Percentiles rank a stretch among this genome's conserved stretches.
Evolutionary conservation across 257 asterid genomes (phyloP).

Genomic region (Nemophila menziesii): DNA sequence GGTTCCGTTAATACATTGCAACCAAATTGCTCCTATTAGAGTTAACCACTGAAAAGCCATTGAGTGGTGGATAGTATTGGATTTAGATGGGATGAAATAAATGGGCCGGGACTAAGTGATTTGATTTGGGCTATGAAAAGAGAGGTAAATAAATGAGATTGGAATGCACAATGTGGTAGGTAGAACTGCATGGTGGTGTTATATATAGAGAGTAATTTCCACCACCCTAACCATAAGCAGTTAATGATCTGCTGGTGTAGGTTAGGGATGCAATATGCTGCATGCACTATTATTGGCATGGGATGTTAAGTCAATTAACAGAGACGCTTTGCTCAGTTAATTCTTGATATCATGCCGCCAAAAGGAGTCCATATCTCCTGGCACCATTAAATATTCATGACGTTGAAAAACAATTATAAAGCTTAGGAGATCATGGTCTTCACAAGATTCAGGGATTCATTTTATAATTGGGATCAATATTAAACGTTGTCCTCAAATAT

Average conservation of each 20-base stretch:
- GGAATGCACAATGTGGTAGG: constrained; percentile 12
- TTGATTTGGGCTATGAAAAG: not conserved
- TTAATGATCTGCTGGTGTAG: constrained; percentile 4
- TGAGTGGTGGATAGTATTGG: not conserved
- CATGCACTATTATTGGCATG: constrained; percentile 1
- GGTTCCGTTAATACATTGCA: constrained; percentile 70
- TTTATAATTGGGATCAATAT: too few species aligned
- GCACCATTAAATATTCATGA: too few species aligned
- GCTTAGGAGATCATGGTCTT: too few species aligned
- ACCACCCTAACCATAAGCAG: not conserved
- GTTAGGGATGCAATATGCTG: not conserved
- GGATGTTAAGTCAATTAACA: not conserved
- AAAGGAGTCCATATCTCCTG: not conserved
- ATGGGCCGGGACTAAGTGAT: too few species aligned
- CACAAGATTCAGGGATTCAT: too few species aligned
- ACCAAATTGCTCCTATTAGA: constrained; percentile 59
- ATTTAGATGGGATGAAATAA: not conserved
- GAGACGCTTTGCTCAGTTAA: not conserved
- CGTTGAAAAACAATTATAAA: too few species aligned
- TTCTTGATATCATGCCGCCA: too few species aligned
- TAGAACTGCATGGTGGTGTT: constrained; percentile 11
- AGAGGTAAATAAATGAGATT: not conserved
- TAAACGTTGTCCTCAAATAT: too few species aligned
- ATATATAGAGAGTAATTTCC: too few species aligned
- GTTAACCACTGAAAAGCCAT: constrained; percentile 70